Evolutionary conservation across 192 early-diverging fungal species (phyloP).

Genomic region (Allomyces arbusculus): DNA sequence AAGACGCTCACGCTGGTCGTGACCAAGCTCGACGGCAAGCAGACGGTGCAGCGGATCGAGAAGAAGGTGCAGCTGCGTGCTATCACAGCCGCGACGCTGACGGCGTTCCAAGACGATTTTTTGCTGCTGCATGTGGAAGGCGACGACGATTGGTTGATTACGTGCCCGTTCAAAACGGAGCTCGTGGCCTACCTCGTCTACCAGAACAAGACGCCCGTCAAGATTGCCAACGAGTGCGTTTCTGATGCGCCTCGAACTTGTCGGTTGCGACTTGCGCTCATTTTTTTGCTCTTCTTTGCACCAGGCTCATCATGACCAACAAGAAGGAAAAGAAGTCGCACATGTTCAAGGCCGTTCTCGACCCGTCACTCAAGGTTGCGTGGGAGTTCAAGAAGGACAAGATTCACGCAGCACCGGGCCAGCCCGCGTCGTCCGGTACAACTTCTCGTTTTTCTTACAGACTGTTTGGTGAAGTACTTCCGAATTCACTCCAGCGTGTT

Average conservation of each 20-base stretch:
- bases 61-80: constrained; percentile 27
- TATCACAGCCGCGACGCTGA: constrained; percentile 39
- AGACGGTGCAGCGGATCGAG: constrained; percentile 28
- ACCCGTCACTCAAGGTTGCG: neutral
- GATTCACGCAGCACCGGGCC: neutral
- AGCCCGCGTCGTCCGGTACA: neutral
- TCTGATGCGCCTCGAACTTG: too few species aligned
- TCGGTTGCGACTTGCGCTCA: too few species aligned
- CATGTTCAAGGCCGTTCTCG: neutral
- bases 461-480: too few species aligned
- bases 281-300: too few species aligned
- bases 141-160: constrained; percentile 38
- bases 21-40: constrained; percentile 27
- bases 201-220: constrained; percentile 39
- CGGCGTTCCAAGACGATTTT: constrained; percentile 54
- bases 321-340: neutral
- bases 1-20: constrained; percentile 35
- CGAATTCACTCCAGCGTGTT: too few species aligned
- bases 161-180: constrained; percentile 54
- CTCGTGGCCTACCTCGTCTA: constrained; percentile 37
- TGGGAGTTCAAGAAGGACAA: neutral
- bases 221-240: constrained; percentile 41
- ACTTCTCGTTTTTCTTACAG: too few species aligned
- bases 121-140: constrained; percentile 36
- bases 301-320: neutral